phyloP scores from a whole-genome alignment of 495 filamentous ascomycete species.

The Pseudevernia furfuracea region DNA sequence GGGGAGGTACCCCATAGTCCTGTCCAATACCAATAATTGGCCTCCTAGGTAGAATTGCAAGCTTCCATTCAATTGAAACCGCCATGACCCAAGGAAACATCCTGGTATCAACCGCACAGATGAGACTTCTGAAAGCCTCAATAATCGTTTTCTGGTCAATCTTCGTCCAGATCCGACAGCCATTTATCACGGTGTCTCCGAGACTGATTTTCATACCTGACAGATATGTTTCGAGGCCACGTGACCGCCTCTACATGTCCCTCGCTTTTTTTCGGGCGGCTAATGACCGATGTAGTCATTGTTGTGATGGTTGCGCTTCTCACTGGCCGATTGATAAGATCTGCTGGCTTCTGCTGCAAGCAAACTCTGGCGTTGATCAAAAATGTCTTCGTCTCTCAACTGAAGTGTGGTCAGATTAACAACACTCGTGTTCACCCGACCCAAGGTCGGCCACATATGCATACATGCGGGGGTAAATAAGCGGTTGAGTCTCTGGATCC shows the following conservation, averaged over 20 bases:
- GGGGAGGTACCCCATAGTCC: background rate
- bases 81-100: background rate
- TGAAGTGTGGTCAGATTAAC: background rate
- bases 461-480: background rate
- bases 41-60: background rate
- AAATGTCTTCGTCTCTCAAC: background rate
- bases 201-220: background rate
- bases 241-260: background rate
- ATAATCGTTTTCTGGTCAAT: background rate
- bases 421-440: background rate
- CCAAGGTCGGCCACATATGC: too few species aligned
- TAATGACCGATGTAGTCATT: background rate
- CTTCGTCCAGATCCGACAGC: background rate
- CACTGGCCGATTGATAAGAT: background rate
- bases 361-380: background rate
- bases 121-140: background rate
- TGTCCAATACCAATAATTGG: background rate
- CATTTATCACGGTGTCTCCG: background rate
- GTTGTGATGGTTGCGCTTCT: background rate
- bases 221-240: background rate
- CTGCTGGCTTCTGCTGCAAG: background rate
- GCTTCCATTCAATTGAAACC: background rate
- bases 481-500: background rate
- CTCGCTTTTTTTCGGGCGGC: background rate
- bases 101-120: background rate